A percentile compares a stretch with the other conserved stretches of the same genome.
Evolutionary conservation across 257 asterid species (phyloP).

Genomic region (Solanum raphanifolium): DNA sequence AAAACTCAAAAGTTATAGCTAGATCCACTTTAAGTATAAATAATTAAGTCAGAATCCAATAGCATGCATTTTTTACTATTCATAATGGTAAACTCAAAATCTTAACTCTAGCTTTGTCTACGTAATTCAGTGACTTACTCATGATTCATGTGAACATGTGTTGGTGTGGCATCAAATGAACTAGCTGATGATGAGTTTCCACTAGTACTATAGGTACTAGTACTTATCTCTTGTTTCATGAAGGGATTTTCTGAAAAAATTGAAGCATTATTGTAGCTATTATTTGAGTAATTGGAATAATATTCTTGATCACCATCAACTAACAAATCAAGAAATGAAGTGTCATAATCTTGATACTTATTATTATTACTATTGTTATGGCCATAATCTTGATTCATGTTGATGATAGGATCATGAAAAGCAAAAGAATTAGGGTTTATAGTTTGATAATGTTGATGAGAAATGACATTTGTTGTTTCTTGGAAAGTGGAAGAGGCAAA

Average conservation of each 20-base stretch:
- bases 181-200: conserved; percentile 1
- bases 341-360: not conserved
- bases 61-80: not conserved
- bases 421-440: not conserved
- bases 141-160: conserved; percentile 3
- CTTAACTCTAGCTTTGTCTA: not conserved
- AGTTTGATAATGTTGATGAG: not conserved
- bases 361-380: not conserved
- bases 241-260: not conserved
- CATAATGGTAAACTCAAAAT: not conserved
- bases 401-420: not conserved
- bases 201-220: not conserved
- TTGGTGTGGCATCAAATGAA: conserved; percentile 1
- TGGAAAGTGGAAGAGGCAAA: not conserved
- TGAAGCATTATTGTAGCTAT: not conserved
- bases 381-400: not conserved
- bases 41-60: not conserved
- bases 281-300: not conserved
- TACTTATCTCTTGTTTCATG: not conserved
- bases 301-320: not conserved
- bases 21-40: not conserved
- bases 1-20: not conserved
- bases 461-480: not conserved
- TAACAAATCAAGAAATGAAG: not conserved
- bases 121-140: not conserved